phyloP scores from a whole-genome alignment of 2,329 filamentous ascomycete genomes.

The Talaromyces sp. region DNA sequence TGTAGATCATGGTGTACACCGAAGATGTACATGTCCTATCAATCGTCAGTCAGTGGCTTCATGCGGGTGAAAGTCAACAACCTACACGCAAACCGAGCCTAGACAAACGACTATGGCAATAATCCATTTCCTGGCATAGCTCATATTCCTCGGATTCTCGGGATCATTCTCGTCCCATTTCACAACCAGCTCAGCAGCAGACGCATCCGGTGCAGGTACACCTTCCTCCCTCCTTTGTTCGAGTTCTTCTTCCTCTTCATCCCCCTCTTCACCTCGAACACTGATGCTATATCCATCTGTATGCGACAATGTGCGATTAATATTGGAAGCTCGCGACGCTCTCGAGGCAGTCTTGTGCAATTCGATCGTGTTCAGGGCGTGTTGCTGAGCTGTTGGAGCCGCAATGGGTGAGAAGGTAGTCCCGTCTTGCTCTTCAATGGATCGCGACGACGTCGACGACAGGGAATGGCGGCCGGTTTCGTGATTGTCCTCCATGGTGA shows the following conservation, averaged over 20 bases:
- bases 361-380: not conserved
- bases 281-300: constrained; percentile 34
- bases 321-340: constrained; percentile 25
- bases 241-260: constrained; percentile 21
- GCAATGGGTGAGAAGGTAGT: constrained; percentile 8
- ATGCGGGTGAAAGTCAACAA: constrained; percentile 34
- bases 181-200: constrained; percentile 61
- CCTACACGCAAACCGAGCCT: constrained; percentile 80
- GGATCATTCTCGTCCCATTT: constrained; percentile 73
- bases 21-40: constrained; percentile 75
- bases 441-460: not conserved
- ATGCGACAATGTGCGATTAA: constrained; percentile 36
- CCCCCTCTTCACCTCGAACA: constrained; percentile 27
- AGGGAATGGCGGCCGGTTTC: not conserved
- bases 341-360: constrained; percentile 9
- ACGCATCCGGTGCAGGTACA: constrained; percentile 15
- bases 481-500: constrained; percentile 5
- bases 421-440: not conserved
- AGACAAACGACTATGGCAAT: constrained; percentile 71
- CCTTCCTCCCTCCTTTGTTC: not conserved
- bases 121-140: constrained; percentile 67
- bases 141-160: constrained; percentile 68
- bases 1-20: constrained; percentile 83
- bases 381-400: not conserved
- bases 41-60: constrained; percentile 3